These are phyloP conservation scores for Ormosia semicastrata DNA, from an alignment of 306 rosid genomes.

Conservation along the genomic window DNA sequence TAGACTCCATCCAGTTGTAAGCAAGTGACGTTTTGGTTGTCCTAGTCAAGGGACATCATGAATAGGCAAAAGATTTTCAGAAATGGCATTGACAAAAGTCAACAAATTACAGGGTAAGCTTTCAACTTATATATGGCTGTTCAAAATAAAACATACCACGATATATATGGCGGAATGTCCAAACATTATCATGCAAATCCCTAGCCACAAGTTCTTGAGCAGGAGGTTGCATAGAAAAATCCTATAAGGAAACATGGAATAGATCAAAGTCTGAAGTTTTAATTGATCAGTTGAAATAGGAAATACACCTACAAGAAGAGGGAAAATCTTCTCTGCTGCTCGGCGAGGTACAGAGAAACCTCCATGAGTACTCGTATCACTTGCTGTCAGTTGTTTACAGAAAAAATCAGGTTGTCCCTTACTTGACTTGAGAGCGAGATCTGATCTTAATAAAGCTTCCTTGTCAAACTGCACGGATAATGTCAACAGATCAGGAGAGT, in stretches of 20 bases:
- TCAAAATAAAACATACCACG: slow-evolving; percentile 56
- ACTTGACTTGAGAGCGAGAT: slow-evolving; percentile 79
- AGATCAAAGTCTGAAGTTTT: slow-evolving; percentile 23
- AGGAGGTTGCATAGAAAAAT: slow-evolving; percentile 89
- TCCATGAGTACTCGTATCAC: slow-evolving; percentile 98
- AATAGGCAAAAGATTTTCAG: not conserved
- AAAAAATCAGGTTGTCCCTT: slow-evolving; percentile 89
- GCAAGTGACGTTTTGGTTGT: slow-evolving; percentile 97
- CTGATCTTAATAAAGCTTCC: slow-evolving; percentile 84
- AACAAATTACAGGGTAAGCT: not conserved
- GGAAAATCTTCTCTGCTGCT: slow-evolving; percentile 96
- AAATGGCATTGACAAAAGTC: not conserved
- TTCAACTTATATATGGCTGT: not conserved
- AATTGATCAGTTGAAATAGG: not conserved
- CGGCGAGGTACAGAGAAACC: slow-evolving; percentile 99
- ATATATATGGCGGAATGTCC: slow-evolving; percentile 96
- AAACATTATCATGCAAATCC: slow-evolving; percentile 82
- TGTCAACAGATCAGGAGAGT: slow-evolving; percentile 5
- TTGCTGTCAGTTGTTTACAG: slow-evolving; percentile 91
- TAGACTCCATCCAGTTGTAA: slow-evolving; percentile 97
- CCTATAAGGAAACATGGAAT: slow-evolving; percentile 44
- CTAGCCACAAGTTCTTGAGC: slow-evolving; percentile 90
- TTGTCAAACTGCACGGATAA: slow-evolving; percentile 62
- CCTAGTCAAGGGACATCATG: slow-evolving; percentile 45
- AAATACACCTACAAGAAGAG: slow-evolving; percentile 64